phyloP scores from a whole-genome alignment of 805 yeast genomes.

The Tetrapisispora phaffii region DNA sequence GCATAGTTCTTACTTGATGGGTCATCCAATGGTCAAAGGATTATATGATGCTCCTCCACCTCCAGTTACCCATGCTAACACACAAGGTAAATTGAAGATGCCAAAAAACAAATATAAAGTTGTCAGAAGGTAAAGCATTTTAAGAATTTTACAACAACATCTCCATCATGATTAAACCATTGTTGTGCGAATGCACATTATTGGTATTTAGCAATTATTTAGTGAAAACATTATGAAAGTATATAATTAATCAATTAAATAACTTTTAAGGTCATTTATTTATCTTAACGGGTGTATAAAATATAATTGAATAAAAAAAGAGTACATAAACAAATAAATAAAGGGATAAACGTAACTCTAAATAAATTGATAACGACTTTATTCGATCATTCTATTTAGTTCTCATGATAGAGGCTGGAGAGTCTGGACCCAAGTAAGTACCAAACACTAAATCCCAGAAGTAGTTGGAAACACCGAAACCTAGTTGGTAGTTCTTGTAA shows the following conservation, averaged over 20 bases:
- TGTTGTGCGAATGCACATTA: neutral
- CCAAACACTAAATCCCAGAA: constrained; percentile 92
- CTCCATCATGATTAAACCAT: neutral
- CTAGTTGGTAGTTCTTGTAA: constrained; percentile 91
- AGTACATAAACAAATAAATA: too few species aligned
- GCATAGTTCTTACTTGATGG: constrained; percentile 68
- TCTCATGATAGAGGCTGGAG: constrained; percentile 30
- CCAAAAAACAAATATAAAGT: constrained; percentile 29
- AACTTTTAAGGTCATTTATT: neutral
- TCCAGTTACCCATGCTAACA: constrained; percentile 19
- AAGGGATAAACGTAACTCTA: neutral
- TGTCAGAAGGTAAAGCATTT: constrained; percentile 21
- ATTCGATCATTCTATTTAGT: constrained; percentile 16
- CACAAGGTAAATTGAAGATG: constrained; percentile 24
- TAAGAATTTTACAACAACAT: neutral
- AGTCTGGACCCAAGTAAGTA: constrained; percentile 50
- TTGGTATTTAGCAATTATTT: neutral
- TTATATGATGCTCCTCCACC: constrained; percentile 50
- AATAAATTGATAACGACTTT: neutral
- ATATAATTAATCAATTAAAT: too few species aligned
- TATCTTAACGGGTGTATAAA: neutral
- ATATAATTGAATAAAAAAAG: neutral
- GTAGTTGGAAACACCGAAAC: constrained; percentile 89
- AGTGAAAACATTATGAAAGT: neutral
- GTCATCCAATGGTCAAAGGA: constrained; percentile 70